These are phyloP conservation scores for Hemileia vastatrix DNA, from an alignment of 1,284 basidiomycete genomes.

Conservation along the genomic window DNA sequence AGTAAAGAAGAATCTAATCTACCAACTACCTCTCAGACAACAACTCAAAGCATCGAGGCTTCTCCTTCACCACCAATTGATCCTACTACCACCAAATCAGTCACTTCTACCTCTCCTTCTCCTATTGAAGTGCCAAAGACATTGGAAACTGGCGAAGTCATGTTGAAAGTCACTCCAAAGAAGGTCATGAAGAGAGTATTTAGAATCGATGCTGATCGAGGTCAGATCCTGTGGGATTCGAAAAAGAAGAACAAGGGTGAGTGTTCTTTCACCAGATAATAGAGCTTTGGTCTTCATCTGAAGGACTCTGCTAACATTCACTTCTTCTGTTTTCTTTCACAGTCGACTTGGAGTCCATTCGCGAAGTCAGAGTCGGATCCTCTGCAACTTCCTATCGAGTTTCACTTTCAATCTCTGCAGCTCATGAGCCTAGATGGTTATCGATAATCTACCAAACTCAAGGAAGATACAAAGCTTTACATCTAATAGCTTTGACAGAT, in stretches of 20 bases:
- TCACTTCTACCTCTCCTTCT: not conserved
- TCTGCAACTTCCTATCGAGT: conserved; percentile 68
- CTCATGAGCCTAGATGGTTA: conserved; percentile 48
- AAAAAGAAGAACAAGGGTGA: conserved; percentile 63
- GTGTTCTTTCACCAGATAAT: conserved; percentile 39
- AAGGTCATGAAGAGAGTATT: conserved; percentile 67
- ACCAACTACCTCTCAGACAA: not conserved
- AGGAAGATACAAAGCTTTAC: conserved; percentile 79
- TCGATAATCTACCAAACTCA: conserved; percentile 52
- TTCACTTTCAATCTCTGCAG: conserved; percentile 54
- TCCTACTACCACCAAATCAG: not conserved
- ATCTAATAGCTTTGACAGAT: conserved; percentile 66
- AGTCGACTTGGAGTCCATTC: conserved; percentile 81
- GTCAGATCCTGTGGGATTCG: conserved; percentile 72
- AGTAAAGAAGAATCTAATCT: not conserved
- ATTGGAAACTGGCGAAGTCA: conserved; percentile 39
- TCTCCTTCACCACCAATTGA: not conserved
- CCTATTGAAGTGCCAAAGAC: too few species aligned
- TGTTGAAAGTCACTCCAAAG: conserved; percentile 80
- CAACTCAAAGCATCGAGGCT: too few species aligned
- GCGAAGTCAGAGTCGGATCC: conserved; percentile 72
- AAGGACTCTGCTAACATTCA: conserved; percentile 4
- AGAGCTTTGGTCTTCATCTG: conserved; percentile 13
- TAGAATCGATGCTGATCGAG: conserved; percentile 64
- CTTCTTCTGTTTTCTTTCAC: not conserved